These are phyloP conservation scores for Mollisia scopiformis DNA, from an alignment of 2,329 filamentous ascomycete species.

Conservation along the genomic window DNA sequence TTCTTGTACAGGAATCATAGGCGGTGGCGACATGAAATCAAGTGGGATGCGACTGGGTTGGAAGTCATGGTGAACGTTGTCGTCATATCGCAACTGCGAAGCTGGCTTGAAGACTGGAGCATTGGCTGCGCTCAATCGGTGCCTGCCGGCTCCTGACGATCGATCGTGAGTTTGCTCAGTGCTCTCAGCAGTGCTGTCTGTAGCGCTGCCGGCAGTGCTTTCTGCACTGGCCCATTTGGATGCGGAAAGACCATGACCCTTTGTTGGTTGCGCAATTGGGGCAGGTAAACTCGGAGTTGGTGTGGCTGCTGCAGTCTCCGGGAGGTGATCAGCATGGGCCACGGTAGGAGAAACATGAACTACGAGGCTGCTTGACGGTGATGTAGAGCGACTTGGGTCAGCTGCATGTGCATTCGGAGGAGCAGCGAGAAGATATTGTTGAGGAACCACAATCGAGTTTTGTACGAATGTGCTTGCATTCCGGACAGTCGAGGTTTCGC, in stretches of 20 bases:
- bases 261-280: not conserved
- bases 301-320: not conserved
- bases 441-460: too few relatives aligned
- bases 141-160: too few relatives aligned
- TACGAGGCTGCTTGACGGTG: not conserved
- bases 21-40: not conserved
- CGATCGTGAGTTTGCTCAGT: not conserved
- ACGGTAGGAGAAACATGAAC: not conserved
- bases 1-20: not conserved
- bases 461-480: too few relatives aligned
- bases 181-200: not conserved
- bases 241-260: slow-evolving; percentile 7
- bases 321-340: not conserved
- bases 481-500: not conserved
- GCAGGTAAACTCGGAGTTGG: not conserved
- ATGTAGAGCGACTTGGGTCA: not conserved
- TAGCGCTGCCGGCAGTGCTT: not conserved
- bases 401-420: not conserved
- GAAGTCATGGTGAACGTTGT: not conserved
- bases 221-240: slow-evolving; percentile 14
- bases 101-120: not conserved
- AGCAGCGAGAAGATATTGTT: too few relatives aligned
- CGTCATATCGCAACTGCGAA: not conserved
- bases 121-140: not conserved
- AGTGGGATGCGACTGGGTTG: not conserved